Percentiles rank a stretch among this genome's conserved stretches.
Conservation (phyloP, 306 rosid genomes). For the Alnus rubra region DNA sequence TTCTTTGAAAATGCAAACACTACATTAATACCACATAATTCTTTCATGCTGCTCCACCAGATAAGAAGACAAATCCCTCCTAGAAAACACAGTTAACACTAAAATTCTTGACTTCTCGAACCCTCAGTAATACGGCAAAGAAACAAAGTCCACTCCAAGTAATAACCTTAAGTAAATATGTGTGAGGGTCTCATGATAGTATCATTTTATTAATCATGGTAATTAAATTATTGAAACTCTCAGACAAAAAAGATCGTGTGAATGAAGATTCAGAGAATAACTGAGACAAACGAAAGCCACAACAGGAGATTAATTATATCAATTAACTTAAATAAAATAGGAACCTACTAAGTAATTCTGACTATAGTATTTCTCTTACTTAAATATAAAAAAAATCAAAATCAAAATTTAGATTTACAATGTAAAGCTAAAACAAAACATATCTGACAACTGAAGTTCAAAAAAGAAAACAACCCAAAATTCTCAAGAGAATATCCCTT, state of each 20-base stretch:
- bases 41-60: background rate
- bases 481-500: constrained; percentile 1
- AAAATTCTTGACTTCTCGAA: background rate
- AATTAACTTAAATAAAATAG: background rate
- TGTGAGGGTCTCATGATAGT: background rate
- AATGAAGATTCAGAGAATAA: background rate
- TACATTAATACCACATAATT: background rate
- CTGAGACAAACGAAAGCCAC: background rate
- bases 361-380: background rate
- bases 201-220: background rate
- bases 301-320: background rate
- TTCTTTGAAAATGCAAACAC: background rate
- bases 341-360: background rate
- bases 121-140: background rate
- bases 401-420: background rate
- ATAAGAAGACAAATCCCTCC: background rate
- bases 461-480: background rate
- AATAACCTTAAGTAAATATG: background rate
- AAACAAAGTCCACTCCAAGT: background rate
- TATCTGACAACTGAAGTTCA: background rate
- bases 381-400: background rate
- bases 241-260: background rate
- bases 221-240: background rate
- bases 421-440: background rate
- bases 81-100: background rate